These are phyloP conservation scores for Pochonia chlamydosporia DNA, from an alignment of 2,329 filamentous ascomycete species.

Conservation along the genomic window DNA sequence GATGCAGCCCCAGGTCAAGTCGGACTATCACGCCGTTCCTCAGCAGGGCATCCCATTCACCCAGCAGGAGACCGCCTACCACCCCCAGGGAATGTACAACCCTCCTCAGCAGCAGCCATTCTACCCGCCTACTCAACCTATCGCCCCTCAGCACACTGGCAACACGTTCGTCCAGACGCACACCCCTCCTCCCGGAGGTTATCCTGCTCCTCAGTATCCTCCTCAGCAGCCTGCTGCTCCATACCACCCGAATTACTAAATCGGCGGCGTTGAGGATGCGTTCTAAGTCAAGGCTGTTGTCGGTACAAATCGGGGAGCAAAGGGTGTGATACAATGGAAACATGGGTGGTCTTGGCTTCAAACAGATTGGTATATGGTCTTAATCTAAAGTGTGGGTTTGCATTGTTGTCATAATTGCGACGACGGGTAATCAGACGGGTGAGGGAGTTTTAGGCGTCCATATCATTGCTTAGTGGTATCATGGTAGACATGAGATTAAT, in stretches of 20 bases:
- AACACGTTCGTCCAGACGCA: background rate
- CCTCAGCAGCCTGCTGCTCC: conserved; percentile 1
- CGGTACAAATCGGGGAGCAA: too few species aligned
- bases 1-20: conserved; percentile 7
- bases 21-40: conserved; percentile 11
- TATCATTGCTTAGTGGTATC: too few species aligned
- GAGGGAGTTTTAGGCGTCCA: too few species aligned
- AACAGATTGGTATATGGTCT: too few species aligned
- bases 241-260: background rate
- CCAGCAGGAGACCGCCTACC: conserved; percentile 14
- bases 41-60: conserved; percentile 10
- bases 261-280: too few species aligned
- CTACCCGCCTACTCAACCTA: background rate
- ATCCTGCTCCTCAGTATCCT: background rate
- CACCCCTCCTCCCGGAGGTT: background rate
- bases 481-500: too few species aligned
- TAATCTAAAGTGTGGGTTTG: too few species aligned
- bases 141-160: background rate
- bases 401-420: too few species aligned
- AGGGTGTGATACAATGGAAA: background rate
- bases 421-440: too few species aligned
- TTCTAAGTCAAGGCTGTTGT: too few species aligned
- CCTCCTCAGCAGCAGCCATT: background rate
- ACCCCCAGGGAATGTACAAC: conserved; percentile 9
- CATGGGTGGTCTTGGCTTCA: too few species aligned